Evolutionary conservation across 768 basidiomycete species (phyloP), one percentile per base, ranked within the genome.

Genomic region (Piloderma croceum): DNA sequence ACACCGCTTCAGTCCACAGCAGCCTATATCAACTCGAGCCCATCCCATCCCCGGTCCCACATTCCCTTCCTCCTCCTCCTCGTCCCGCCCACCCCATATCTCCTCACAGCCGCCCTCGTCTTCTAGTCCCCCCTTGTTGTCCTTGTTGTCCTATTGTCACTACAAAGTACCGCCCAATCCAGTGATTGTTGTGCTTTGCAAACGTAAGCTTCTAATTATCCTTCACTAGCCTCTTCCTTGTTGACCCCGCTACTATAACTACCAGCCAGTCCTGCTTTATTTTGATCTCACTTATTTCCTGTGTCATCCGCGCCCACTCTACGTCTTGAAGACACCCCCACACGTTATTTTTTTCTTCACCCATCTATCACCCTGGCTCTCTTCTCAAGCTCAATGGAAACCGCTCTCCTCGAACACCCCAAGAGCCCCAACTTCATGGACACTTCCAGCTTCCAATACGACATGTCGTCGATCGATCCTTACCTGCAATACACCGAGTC

Each of bases 401-500:
- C 67, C 34, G 71, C 68, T 35, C 64, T 69, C 46, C 69, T 73
- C 63, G 71, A 73, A 61, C 68, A 69, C 64, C 63, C 67, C 41
- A 69, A 71, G 61, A 61, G 68, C 61, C 62, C 70, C 55, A 65
- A 65, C 60, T 72, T 74, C 60, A 69, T 73, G 59, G 72, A 74
- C 48, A 50, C 64, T 43, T 75, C 71, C 53, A 73, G 74, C 57
- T 50, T 67, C 20, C 59, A 69, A 39, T 59, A 63, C 21, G 63
- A 67, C 46, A 65, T 71, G 39, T 9, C 27, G 27, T 15, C 27
- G 27, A 9, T 15, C 10, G 69, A 73, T 48, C 62, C 59, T 44
- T 87, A 84, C 59, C 74, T 86, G 50, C 79, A 81, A 62, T 83
- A 82, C 61, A 81, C 40, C 47, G 15, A 29, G 27, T 29, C 27